Evolutionary conservation across 2,329 filamentous ascomycete genomes (phyloP).

Genomic region (Didymella segeticola): DNA sequence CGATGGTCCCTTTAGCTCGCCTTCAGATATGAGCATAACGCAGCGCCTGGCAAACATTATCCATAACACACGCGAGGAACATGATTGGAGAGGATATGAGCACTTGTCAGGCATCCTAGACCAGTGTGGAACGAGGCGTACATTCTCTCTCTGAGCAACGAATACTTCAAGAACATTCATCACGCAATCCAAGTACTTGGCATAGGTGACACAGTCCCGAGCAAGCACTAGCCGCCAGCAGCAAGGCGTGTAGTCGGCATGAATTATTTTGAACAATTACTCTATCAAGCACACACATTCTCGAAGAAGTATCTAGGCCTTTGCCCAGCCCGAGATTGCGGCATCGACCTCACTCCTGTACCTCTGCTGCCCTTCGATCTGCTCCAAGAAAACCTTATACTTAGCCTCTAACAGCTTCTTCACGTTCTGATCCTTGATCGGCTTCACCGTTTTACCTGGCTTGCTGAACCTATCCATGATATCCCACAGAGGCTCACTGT

Average conservation of each 20-base stretch:
- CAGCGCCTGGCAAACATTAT: too few species aligned
- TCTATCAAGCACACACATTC: too few species aligned
- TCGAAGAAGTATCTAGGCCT: neutral
- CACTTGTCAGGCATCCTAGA: neutral
- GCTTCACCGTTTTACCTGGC: constrained; percentile 82
- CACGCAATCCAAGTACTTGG: too few species aligned
- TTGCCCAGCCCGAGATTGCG: constrained; percentile 47
- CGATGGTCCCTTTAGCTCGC: neutral
- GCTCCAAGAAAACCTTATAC: constrained; percentile 94
- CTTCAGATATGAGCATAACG: neutral
- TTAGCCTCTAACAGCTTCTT: constrained; percentile 84
- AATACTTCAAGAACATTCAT: too few species aligned
- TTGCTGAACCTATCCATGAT: constrained; percentile 99
- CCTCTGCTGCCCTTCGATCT: constrained; percentile 82
- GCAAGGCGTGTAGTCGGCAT: neutral
- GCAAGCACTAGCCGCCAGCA: neutral
- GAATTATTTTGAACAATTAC: too few species aligned
- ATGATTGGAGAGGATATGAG: neutral
- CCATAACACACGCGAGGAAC: too few species aligned
- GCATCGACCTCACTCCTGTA: constrained; percentile 81
- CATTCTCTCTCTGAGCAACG: neutral
- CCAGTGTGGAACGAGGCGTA: neutral
- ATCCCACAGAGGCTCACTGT: constrained; percentile 87
- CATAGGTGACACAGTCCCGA: neutral
- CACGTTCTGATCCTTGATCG: constrained; percentile 73